Base-by-base conservation (phyloP, 2,329 filamentous ascomycete species). In the Macroventuria anomochaeta region DNA sequence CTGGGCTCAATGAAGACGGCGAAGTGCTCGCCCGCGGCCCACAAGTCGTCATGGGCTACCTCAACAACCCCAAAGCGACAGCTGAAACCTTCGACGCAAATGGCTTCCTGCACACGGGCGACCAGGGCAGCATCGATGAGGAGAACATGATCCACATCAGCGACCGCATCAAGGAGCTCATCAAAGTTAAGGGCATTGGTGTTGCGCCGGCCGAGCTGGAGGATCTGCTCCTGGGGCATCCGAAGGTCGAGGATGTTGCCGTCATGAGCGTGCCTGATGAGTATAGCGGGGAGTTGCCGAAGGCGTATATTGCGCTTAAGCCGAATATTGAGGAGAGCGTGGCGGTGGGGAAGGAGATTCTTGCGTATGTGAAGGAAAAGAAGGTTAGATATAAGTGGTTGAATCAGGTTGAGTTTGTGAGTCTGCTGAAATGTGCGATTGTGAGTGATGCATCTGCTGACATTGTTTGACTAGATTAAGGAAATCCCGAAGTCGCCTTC, bases 121-220 rank as follows among this genome's bases (percentile, higher is more conserved):
- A 86, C 47, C 78, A 82, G 34, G 86, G 84, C 2, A 68, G 74
- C 6, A 80, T 88, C 12, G 82, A 85, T 46, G 64, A 70, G 0
- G 79, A 85, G 53, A 84, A 83, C 0, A 76, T 85, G 58, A 75
- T 88, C 8, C 79, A 80, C 23, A 85, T 86, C 49, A 77, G 79
- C 1, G 85, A 88, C 62, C 79, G 85, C 0, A 83, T 88, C 67
- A 89, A 88, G 73, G 85, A 88, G 69, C 82, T 88, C 78, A 85
- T 88, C 70, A 88, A 88, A 66, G 85, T 88, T 8, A 87, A 87
- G 57, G 85, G 85, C 0, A 81, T 86, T 29, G 81, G 80, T 5
- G 83, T 87, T 7, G 83, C 85, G 6, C 85, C 86, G 0, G 85
- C 85, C 0, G 86, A 88, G 64, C 75, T 88, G 0, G 85, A 88